phyloP scores from a whole-genome alignment of 1,284 basidiomycete species.

The Phlebopus sp. region DNA sequence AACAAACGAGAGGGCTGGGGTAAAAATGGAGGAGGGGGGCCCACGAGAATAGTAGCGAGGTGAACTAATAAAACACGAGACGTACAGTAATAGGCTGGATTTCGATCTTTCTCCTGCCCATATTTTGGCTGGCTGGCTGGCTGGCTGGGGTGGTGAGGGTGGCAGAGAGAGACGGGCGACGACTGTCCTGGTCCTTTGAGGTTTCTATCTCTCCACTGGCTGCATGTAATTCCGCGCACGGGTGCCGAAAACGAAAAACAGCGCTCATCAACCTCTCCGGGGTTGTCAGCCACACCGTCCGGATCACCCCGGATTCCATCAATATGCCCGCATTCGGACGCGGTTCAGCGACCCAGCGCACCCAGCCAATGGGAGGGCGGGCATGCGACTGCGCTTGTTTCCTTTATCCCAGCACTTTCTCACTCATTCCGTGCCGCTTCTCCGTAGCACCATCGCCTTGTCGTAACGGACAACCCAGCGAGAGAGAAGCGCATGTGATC shows the following conservation, averaged over 20 bases:
- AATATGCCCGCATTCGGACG: not conserved
- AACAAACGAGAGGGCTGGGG: conserved; percentile 15
- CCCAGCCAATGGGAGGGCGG: not conserved
- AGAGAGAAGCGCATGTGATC: not conserved
- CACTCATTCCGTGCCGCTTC: conserved; percentile 16
- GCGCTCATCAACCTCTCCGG: conserved; percentile 33
- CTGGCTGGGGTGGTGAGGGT: conserved; percentile 24
- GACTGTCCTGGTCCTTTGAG: conserved; percentile 34
- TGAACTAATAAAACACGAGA: conserved; percentile 23
- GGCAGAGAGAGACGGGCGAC: conserved; percentile 17
- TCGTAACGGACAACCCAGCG: conserved; percentile 18
- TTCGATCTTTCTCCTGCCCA: conserved; percentile 89
- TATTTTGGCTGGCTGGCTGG: conserved; percentile 28
- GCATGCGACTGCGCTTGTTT: not conserved
- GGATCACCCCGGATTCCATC: conserved; percentile 28
- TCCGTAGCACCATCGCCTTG: conserved; percentile 21
- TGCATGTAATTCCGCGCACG: conserved; percentile 38
- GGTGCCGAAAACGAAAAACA: conserved; percentile 36
- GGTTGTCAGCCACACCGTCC: conserved; percentile 10
- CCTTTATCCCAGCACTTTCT: conserved; percentile 8
- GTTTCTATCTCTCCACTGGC: conserved; percentile 34
- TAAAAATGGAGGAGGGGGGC: conserved; percentile 27
- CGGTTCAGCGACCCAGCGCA: not conserved
- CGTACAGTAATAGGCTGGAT: conserved; percentile 82
- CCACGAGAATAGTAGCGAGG: conserved; percentile 25